Evolutionary conservation across 2,329 filamentous ascomycete species (phyloP), one percentile per base, ranked within the genome.

Genomic region (Fusarium brachygibbosum): DNA sequence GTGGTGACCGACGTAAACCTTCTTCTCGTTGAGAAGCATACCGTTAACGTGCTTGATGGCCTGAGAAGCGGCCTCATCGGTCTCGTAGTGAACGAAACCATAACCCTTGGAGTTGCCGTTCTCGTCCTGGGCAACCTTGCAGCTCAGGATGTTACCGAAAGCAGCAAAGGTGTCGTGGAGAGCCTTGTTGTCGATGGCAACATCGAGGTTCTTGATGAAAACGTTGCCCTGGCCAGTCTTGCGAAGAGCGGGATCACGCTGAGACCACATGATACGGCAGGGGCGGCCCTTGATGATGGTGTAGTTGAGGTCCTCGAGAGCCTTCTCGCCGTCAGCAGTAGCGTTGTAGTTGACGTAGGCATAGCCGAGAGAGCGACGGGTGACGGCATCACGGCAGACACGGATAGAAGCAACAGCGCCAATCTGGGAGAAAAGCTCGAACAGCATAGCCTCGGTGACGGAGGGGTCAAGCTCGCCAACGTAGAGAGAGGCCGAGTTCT

Each of bases 301-400:
- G 88, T 99, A 99, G 90, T 99, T 99, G 76, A 99, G 89, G 85
- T 99, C 96, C 85, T 99, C 96, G 67, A 99, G 91, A 77, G 96
- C 96, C 84, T 97, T 97, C 88, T 99, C 96, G 77, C 96, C 96
- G 81, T 99, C 96, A 69, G 90, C 82, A 68, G 94, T 97, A 82
- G 93, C 95, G 88, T 98, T 99, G 90, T 98, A 99, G 90, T 99
- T 99, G 84, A 99, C 96, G 83, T 99, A 99, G 82, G 96, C 96
- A 82, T 99, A 99, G 75, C 96, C 96, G 74, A 99, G 93, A 72
- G 96, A 99, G 83, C 96, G 95, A 81, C 96, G 94, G 79, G 96
- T 98, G 80, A 99, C 94, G 70, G 96, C 95, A 80, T 99, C 96
- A 85, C 96, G 96, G 90, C 96, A 99, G 81, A 99, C 96, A 88